Conservation (phyloP, 257 asterid genomes). For the Forsythia viridissima region DNA sequence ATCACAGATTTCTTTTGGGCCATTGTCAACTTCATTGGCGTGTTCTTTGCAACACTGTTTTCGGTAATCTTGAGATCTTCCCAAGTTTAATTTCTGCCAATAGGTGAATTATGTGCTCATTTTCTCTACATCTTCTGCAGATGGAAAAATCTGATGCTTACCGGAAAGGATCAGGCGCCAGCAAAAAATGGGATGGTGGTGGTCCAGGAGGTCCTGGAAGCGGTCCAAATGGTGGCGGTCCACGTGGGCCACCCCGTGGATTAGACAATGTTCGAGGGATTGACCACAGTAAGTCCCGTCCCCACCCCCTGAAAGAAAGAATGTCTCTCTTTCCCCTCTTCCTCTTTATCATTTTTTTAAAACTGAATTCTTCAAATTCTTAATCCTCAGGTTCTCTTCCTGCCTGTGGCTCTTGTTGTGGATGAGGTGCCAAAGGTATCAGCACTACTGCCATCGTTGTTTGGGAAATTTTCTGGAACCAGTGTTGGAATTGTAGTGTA, state of each 20-base stretch:
- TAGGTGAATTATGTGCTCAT: constrained; percentile 9
- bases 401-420: constrained; percentile 99
- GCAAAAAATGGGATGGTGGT: constrained; percentile 97
- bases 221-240: constrained; percentile 91
- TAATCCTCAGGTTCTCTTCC: constrained; percentile 71
- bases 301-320: not conserved
- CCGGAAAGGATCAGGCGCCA: constrained; percentile 69
- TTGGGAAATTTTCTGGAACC: not conserved
- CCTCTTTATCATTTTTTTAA: not conserved
- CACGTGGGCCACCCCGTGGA: constrained; percentile 92
- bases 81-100: not conserved
- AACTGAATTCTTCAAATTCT: not conserved
- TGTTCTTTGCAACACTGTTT: constrained; percentile 81
- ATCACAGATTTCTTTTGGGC: constrained; percentile 81
- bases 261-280: constrained; percentile 80
- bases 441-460: not conserved
- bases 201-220: constrained; percentile 95
- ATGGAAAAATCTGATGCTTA: constrained; percentile 93
- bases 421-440: constrained; percentile 23
- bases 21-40: constrained; percentile 62
- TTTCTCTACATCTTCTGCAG: constrained; percentile 35
- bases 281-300: constrained; percentile 78
- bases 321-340: constrained; percentile 2
- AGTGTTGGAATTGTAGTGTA: not conserved
- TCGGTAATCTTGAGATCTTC: constrained; percentile 56